phyloP scores from a whole-genome alignment of 208 protist genomes.

The Leishmania tropica region DNA sequence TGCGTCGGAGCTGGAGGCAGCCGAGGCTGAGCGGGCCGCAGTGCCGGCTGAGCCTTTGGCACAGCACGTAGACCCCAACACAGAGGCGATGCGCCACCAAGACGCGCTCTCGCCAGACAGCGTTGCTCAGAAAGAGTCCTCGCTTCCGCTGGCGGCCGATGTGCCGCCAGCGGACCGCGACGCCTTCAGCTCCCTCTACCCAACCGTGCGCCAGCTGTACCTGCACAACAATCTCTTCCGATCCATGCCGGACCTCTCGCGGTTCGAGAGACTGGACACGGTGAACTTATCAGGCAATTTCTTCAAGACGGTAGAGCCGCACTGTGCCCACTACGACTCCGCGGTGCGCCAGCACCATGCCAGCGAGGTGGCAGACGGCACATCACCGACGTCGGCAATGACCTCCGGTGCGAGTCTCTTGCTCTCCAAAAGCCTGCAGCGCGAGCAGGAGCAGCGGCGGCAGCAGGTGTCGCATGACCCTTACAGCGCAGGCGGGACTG shows the following conservation, averaged over 20 bases:
- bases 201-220: constrained; percentile 91
- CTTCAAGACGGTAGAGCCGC: constrained; percentile 58
- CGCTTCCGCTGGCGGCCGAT: constrained; percentile 17
- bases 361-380: neutral
- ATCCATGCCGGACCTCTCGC: constrained; percentile 85
- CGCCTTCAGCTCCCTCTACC: constrained; percentile 83
- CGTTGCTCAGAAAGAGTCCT: neutral
- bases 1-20: constrained; percentile 8
- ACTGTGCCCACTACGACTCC: constrained; percentile 53
- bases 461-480: constrained; percentile 4
- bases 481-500: neutral
- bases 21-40: constrained; percentile 14
- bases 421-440: constrained; percentile 48
- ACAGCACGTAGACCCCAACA: constrained; percentile 26
- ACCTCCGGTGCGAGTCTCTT: neutral
- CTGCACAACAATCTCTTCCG: constrained; percentile 93
- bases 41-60: neutral
- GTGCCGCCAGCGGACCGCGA: constrained; percentile 44
- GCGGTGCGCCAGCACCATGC: constrained; percentile 10
- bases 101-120: neutral
- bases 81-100: neutral
- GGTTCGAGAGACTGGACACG: constrained; percentile 82
- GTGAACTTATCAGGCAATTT: constrained; percentile 94
- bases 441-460: constrained; percentile 17
- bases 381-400: neutral